A percentile compares a stretch with the other conserved stretches of the same genome.
Conservation (phyloP, 163 green algal species). For the Prototheca cutis region DNA sequence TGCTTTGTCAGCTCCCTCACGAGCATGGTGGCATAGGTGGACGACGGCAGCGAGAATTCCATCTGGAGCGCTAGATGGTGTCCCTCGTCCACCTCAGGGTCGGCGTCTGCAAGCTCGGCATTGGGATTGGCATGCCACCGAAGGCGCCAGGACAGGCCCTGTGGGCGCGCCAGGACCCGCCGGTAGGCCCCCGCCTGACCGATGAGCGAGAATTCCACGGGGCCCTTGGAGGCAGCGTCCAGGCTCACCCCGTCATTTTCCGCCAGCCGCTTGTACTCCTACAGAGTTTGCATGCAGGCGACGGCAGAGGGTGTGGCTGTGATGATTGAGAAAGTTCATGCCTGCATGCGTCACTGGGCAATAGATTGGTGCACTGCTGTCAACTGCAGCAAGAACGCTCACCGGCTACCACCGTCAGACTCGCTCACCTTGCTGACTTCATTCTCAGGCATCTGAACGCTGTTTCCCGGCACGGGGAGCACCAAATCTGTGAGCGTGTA, state of each 20-base stretch:
- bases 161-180: constrained; percentile 12
- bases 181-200: constrained; percentile 64
- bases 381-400: too few species aligned
- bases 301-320: too few species aligned
- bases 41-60: constrained; percentile 61
- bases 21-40: constrained; percentile 86
- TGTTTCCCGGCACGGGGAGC: constrained; percentile 63
- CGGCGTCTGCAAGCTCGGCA: not conserved
- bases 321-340: too few species aligned
- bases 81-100: not conserved
- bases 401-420: too few species aligned
- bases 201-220: constrained; percentile 39
- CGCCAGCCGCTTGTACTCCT: constrained; percentile 29
- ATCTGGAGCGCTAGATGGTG: constrained; percentile 43
- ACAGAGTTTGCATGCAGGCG: too few species aligned
- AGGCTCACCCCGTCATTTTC: constrained; percentile 26
- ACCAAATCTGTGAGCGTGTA: constrained; percentile 72
- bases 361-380: too few species aligned
- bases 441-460: constrained; percentile 32
- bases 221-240: constrained; percentile 13
- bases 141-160: constrained; percentile 6
- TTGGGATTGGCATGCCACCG: not conserved
- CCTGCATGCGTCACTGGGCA: too few species aligned
- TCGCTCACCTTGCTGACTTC: constrained; percentile 14
- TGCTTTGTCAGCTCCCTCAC: constrained; percentile 60